Conservation (phyloP, 768 basidiomycete genomes). For the Pulveroboletus sp. region DNA sequence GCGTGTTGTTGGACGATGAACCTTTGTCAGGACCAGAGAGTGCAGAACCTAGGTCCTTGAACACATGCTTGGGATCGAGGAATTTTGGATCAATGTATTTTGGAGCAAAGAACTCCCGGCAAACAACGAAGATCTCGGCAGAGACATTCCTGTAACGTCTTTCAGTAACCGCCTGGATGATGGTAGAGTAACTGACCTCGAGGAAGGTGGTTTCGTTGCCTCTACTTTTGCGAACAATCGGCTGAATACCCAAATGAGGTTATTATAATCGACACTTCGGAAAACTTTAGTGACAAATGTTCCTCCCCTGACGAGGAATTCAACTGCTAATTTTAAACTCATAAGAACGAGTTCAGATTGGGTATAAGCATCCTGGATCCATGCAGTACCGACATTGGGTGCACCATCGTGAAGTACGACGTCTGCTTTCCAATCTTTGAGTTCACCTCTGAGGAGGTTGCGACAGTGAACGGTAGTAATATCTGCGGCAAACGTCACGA, state of each 20-base stretch:
- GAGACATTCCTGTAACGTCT: slow-evolving; percentile 77
- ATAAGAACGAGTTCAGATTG: slow-evolving; percentile 96
- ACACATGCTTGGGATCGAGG: slow-evolving; percentile 95
- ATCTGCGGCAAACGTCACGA: slow-evolving; percentile 87
- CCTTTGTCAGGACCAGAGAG: slow-evolving; percentile 46
- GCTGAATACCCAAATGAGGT: slow-evolving; percentile 96
- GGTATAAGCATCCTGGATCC: slow-evolving; percentile 97
- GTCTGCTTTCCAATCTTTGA: slow-evolving; percentile 99
- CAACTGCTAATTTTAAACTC: slow-evolving; percentile 91
- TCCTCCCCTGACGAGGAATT: slow-evolving; percentile 89
- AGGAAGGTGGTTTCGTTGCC: slow-evolving; percentile 97
- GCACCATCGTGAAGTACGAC: slow-evolving; percentile 98
- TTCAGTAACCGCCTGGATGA: neutral
- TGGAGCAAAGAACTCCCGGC: slow-evolving; percentile 90
- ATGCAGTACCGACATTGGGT: slow-evolving; percentile 98
- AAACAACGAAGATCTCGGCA: slow-evolving; percentile 99
- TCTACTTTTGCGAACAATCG: slow-evolving; percentile 96
- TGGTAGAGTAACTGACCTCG: slow-evolving; percentile 53
- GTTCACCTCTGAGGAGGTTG: slow-evolving; percentile 73
- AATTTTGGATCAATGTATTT: slow-evolving; percentile 97
- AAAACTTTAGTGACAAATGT: slow-evolving; percentile 98
- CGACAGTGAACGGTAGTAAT: slow-evolving; percentile 93
- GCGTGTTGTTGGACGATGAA: slow-evolving; percentile 58
- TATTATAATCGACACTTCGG: slow-evolving; percentile 97
- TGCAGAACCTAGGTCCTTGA: slow-evolving; percentile 75